Evolutionary conservation across 805 yeast species (phyloP).

Genomic region (Dipodascus albidus): DNA sequence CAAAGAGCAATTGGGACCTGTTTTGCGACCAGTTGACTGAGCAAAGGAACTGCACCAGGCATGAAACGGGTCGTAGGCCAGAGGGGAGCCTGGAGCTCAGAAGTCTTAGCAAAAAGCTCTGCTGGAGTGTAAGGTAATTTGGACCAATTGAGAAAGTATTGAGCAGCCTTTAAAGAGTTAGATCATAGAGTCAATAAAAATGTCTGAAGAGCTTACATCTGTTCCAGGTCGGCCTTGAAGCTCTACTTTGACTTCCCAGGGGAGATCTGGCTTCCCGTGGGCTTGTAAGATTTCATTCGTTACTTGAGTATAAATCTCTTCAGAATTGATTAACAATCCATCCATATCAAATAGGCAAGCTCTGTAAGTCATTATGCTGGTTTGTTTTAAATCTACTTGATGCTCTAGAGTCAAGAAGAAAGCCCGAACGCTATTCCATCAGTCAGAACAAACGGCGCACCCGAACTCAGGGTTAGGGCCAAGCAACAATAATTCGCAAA

Average conservation of each 20-base stretch:
- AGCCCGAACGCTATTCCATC: no score
- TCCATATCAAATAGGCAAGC: constrained; percentile 87
- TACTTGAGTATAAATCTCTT: constrained; percentile 78
- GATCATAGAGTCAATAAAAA: constrained; percentile 3
- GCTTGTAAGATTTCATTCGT: constrained; percentile 52
- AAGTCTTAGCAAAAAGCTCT: constrained; percentile 43
- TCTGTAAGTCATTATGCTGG: constrained; percentile 32
- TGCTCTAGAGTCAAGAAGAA: neutral
- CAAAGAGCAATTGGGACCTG: constrained; percentile 80
- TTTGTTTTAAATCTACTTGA: constrained; percentile 2
- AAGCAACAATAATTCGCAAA: no score
- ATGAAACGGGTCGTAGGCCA: constrained; percentile 61
- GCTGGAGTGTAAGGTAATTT: constrained; percentile 56
- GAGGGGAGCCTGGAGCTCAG: constrained; percentile 37
- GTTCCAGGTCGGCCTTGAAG: constrained; percentile 89
- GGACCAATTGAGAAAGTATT: constrained; percentile 54
- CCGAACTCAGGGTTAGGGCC: no score
- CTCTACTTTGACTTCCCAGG: constrained; percentile 83
- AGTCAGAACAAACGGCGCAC: no score
- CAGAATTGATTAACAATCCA: constrained; percentile 86
- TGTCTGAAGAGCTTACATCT: constrained; percentile 19
- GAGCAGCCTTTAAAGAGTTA: constrained; percentile 33
- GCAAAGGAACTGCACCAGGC: constrained; percentile 76
- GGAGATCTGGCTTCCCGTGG: constrained; percentile 63
- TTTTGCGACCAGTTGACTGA: constrained; percentile 38